Base-by-base conservation (phyloP, 2,329 filamentous ascomycete genomes). In the Orbilia brochopaga region DNA sequence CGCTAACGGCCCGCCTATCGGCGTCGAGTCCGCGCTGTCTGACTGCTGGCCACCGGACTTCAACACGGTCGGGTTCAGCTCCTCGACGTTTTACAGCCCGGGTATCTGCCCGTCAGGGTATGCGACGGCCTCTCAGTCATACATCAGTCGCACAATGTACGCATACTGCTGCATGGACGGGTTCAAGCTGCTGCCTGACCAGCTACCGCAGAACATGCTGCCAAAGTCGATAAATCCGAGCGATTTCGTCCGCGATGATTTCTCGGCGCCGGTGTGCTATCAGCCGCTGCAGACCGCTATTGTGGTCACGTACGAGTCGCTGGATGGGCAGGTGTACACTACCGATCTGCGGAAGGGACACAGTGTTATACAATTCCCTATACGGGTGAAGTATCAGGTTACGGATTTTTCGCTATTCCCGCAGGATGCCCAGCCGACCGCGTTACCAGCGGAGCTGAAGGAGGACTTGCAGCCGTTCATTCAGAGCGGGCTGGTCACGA, bases 341-440 rank as follows among this genome's bases (percentile, higher is more conserved):
- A 70, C 66, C 3, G 55, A 64, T 8, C 24, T 70, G 10, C 46
- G 59, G 15, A 54, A 55, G 44, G 66, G 59, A 10, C 60, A 55
- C 19, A 64, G 59, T 4, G 66, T 46, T 10, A 50, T 64, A 15
- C 66, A 64, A 11, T 48, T 42, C 13, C 66, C 66, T 0, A 51
- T 70, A 19, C 40, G 55, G 11, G 66, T 60, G 13, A 64, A 70
- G 17, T 70, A 70, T 21, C 37, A 53, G 24, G 48, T 48, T 8
- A 55, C 66, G 2, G 66, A 70, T 17, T 70, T 70, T 60, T 64
- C 66, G 2, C 17, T 30, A 4, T 70, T 70, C 17, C 66, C 66
- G 5, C 5, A 55, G 2, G 59, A 70, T 11, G 66, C 66, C 11
- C 66, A 70, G 10, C 66, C 66, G 13, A 70, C 66, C 7, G 23